Evolutionary conservation across 805 yeast species (phyloP).

Genomic region (Candida multigemmis): DNA sequence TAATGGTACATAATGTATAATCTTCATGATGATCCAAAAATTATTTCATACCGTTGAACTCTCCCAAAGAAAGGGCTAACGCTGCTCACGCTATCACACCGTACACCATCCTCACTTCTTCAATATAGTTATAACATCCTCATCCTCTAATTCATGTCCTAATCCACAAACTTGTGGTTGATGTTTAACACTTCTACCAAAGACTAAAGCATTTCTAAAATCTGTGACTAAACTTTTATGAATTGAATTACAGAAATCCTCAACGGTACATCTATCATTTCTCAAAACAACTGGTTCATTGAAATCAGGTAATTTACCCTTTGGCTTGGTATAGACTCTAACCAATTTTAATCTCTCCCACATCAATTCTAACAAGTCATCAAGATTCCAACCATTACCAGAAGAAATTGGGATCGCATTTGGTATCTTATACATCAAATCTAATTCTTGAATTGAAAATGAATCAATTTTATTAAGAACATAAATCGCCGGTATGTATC

Average conservation of each 20-base stretch:
- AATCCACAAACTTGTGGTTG: constrained; percentile 96
- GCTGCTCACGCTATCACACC: too few relatives aligned
- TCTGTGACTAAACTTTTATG: constrained; percentile 92
- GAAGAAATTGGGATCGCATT: constrained; percentile 96
- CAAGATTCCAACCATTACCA: constrained; percentile 94
- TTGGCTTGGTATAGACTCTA: constrained; percentile 95
- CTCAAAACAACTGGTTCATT: constrained; percentile 90
- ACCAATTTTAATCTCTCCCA: constrained; percentile 89
- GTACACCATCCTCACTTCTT: constrained; percentile 39
- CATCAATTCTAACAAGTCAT: constrained; percentile 89
- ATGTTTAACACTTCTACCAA: constrained; percentile 91
- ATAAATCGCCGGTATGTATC: constrained; percentile 91
- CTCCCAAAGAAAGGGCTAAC: too few relatives aligned
- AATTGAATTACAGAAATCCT: constrained; percentile 93
- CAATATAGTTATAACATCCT: constrained; percentile 92
- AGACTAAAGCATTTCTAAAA: constrained; percentile 87
- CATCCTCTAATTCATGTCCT: constrained; percentile 77
- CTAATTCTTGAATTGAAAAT: constrained; percentile 87
- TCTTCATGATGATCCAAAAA: too few relatives aligned
- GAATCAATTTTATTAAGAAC: constrained; percentile 95
- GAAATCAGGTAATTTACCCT: constrained; percentile 90
- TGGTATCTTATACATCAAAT: constrained; percentile 83
- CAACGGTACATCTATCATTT: constrained; percentile 74
- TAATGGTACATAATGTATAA: too few relatives aligned
- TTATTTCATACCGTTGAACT: too few relatives aligned